Conservation (phyloP, 1,284 basidiomycete genomes). For the Microbotryomycetes sp. region DNA sequence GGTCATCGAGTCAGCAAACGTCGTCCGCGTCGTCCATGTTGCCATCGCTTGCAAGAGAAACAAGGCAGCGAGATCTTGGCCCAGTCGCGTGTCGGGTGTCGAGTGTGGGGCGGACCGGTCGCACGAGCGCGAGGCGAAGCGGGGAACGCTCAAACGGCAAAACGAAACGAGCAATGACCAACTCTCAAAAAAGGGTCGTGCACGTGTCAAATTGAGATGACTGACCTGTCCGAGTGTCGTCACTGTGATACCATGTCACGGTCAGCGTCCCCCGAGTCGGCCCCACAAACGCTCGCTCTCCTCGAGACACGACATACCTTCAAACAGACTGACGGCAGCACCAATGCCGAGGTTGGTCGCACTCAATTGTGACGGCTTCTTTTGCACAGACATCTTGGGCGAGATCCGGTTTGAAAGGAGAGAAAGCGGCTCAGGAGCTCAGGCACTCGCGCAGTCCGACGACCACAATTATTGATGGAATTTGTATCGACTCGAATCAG, state of each 20-base stretch:
- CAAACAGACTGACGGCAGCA: constrained; percentile 21
- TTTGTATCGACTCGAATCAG: too few species aligned
- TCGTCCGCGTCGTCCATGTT: not conserved
- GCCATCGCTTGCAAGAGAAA: too few species aligned
- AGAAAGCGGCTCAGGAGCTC: too few species aligned
- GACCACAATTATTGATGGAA: too few species aligned
- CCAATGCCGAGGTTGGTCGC: constrained; percentile 22
- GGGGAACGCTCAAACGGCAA: too few species aligned
- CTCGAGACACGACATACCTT: not conserved
- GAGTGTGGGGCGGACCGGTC: constrained; percentile 1
- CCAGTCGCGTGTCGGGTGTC: too few species aligned
- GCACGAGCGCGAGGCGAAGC: too few species aligned
- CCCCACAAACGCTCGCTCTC: not conserved
- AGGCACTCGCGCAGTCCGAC: too few species aligned
- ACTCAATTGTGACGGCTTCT: not conserved
- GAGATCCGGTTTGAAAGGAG: too few species aligned
- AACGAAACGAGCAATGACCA: not conserved
- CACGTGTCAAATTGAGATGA: not conserved
- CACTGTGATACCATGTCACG: not conserved
- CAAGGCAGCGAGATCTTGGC: too few species aligned
- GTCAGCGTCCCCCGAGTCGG: not conserved
- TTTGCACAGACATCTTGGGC: not conserved
- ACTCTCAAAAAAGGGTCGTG: not conserved
- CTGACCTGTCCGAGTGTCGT: not conserved
- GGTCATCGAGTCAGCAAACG: not conserved